Base-by-base conservation (phyloP, 2,329 filamentous ascomycete genomes). In the Phaeoacremonium minimum region DNA sequence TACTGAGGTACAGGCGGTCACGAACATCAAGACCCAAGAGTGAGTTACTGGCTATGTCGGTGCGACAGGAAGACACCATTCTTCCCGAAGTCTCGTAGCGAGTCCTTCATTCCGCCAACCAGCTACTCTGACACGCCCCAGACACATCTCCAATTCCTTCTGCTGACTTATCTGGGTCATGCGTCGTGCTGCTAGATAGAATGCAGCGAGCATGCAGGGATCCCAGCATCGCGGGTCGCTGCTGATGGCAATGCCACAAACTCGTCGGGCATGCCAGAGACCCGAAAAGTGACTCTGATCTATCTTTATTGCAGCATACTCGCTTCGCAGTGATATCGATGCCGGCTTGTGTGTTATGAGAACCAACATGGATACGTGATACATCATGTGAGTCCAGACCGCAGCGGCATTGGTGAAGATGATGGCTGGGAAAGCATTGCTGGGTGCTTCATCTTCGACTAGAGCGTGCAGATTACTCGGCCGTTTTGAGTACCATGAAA, bases 181-280 rank as follows among this genome's bases (percentile, higher is more conserved):
- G 14, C 17, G 19, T 18, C 35, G 36, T 32, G 44, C 46, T 12
- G 30, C 40, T 26, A 43, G 32, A 12, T 33, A 29, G 20, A 48
- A 36, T 7, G 46, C 44, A 19, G 46, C 42, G 28, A 50, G 45
- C 29, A 38, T 40, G 16, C 35, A 35, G 13, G 42, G 46, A 18
- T 45, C 46, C 44, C 44, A 48, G 18, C 43, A 47, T 26, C 41
- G 41, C 15, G 41, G 38, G 7, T 49, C 46, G 17, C 43, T 48
- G 17, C 44, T 36, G 7, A 46, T 15, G 9, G 46, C 46, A 32
- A 46, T 47, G 13, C 45, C 45, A 19, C 45, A 49, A 15, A 49
- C 36, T 16, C 45, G 46, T 14, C 35, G 30, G 11, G 41, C 38
- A 32, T 50, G 47, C 40, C 42, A 48, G 11, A 39, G n/a, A 11